Conservation (phyloP, 306 rosid genomes). For the Corylus heterophylla region DNA sequence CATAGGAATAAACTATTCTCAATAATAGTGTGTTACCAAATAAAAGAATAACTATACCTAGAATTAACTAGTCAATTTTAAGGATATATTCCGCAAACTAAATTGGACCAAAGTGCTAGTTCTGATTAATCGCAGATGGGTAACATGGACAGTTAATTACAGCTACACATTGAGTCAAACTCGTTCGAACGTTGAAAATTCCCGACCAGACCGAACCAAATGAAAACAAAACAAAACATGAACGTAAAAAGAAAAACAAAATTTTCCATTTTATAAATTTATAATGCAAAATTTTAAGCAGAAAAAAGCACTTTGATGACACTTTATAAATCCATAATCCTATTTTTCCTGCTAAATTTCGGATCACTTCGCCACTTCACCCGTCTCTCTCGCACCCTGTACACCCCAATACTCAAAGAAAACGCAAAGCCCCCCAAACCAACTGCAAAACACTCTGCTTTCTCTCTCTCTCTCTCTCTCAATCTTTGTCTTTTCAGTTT, state of each 20-base stretch:
- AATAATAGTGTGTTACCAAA: no score
- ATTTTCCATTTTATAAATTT: background rate
- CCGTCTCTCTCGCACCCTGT: background rate
- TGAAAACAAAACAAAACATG: background rate
- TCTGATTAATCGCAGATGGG: no score
- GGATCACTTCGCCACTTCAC: background rate
- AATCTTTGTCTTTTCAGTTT: background rate
- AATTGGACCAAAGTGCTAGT: no score
- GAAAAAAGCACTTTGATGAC: background rate
- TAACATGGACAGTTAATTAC: no score
- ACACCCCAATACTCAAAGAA: background rate
- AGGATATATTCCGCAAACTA: no score
- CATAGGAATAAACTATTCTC: no score
- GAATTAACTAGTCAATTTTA: no score
- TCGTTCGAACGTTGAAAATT: no score
- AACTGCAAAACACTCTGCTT: conserved; percentile 20
- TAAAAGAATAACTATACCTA: no score
- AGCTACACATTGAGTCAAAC: no score
- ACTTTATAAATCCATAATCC: background rate
- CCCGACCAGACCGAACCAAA: background rate
- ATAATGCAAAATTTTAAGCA: background rate
- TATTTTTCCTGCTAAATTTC: conserved; percentile 1
- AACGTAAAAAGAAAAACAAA: background rate
- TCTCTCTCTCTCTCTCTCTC: background rate
- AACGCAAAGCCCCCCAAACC: conserved; percentile 18